phyloP scores from a whole-genome alignment of 345 rosid genomes.

The Trapa bicornis region DNA sequence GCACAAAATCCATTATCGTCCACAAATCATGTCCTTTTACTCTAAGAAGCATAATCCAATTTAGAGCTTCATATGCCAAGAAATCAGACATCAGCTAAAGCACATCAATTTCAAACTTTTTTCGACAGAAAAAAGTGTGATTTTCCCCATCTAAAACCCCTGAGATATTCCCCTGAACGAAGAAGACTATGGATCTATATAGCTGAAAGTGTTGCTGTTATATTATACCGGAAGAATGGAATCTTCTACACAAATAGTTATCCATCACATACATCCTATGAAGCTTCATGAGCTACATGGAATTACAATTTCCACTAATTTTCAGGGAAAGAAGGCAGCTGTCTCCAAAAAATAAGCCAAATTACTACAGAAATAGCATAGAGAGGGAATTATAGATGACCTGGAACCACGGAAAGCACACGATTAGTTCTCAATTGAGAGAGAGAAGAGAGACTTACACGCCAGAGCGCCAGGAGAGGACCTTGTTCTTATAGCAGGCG shows the following conservation, averaged over 20 bases:
- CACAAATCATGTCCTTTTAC: neutral
- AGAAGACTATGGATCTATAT: neutral
- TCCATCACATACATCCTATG: too few species aligned
- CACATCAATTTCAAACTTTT: neutral
- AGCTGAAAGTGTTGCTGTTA: neutral
- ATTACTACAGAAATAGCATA: neutral
- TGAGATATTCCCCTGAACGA: too few species aligned
- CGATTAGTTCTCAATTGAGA: neutral
- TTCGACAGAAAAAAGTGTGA: too few species aligned
- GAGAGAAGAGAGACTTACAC: constrained; percentile 37
- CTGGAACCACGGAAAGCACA: neutral
- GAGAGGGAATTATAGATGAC: neutral
- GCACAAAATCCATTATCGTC: neutral
- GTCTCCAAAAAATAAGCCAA: neutral
- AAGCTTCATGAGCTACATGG: too few species aligned
- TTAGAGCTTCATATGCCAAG: neutral
- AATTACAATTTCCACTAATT: neutral
- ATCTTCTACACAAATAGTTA: neutral
- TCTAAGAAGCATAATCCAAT: neutral
- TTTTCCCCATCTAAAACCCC: too few species aligned
- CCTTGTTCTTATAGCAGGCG: constrained; percentile 96
- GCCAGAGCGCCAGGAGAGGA: constrained; percentile 97
- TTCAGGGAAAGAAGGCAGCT: neutral
- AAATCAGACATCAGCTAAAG: neutral
- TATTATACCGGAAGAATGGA: neutral